phyloP scores from a whole-genome alignment of 257 asterid species.

The Leonotis leonurus region DNA sequence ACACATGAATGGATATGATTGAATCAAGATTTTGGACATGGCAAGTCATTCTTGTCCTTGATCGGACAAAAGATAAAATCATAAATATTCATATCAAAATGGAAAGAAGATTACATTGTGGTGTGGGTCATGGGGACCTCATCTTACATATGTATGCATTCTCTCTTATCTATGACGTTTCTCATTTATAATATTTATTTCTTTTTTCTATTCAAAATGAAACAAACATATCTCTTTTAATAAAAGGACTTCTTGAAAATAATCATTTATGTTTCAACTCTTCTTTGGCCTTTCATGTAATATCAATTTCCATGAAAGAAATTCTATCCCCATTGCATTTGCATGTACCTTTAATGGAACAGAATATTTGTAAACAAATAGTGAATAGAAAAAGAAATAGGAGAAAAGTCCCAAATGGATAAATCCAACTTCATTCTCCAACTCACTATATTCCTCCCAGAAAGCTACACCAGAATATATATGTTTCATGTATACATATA shows the following conservation, averaged over 20 bases:
- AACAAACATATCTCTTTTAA: too few relatives aligned
- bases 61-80: slow-evolving; percentile 23
- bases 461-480: slow-evolving; percentile 32
- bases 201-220: too few relatives aligned
- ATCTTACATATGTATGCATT: slow-evolving; percentile 1
- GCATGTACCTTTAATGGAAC: slow-evolving; percentile 24
- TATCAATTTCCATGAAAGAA: slow-evolving; percentile 18
- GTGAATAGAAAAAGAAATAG: neutral
- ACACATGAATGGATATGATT: slow-evolving; percentile 14
- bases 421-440: slow-evolving; percentile 59
- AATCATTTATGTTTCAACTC: too few relatives aligned
- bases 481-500: slow-evolving; percentile 3
- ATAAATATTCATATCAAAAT: slow-evolving; percentile 2
- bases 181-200: neutral
- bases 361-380: slow-evolving; percentile 29
- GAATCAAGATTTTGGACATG: neutral
- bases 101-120: slow-evolving; percentile 19
- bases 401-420: slow-evolving; percentile 63
- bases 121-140: slow-evolving; percentile 29
- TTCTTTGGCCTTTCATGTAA: too few relatives aligned
- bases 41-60: slow-evolving; percentile 12
- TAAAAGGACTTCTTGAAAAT: too few relatives aligned
- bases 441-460: slow-evolving; percentile 51
- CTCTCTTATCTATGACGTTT: neutral
- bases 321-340: slow-evolving; percentile 28